Base-by-base conservation (phyloP, 2,329 filamentous ascomycete genomes). In the Epichloe glyceriae region DNA sequence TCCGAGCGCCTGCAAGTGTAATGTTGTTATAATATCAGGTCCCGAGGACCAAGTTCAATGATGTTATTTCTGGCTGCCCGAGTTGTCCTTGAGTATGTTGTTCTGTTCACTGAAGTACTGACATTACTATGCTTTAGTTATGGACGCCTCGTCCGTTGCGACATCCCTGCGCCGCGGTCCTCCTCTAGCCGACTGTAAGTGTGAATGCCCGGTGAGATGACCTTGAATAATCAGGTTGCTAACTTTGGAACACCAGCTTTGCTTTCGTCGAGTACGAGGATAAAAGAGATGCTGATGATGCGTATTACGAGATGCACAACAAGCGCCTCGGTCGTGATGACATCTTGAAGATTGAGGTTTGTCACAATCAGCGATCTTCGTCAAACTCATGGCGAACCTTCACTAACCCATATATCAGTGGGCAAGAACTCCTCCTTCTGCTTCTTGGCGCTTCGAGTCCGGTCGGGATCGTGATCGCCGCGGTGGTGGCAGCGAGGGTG, bases 281-380 rank as follows among this genome's bases (percentile, higher is more conserved):
- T 69, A 88, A 91, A 62, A 90, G 93, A 61, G 93, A 98, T 76
- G 90, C 93, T 57, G 93, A 98, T 69, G 93, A 98, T 73, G 93
- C 93, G 46, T 98, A 98, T 68, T 88, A 98, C 69, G 93, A 98
- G 74, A 98, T 98, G 93, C 93, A 98, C 67, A 97, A 97, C 76
- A 96, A 96, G 81, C 88, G 91, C 59, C 89, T 98, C 61, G 90
- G 89, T 46, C 85, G 91, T 56, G 93, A 98, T 65, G 93, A 98
- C 63, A 74, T 95, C 53, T 68, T 98, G 73, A 98, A 98, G 75
- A 97, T 98, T 58, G 93, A 98, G 80, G 93, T 95, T 72, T 59
- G 79, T 60, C 17, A 30, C 30, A 11, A 15, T n/a, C 15, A 8
- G n/a, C 30, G 0, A 10, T 22, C 8, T 17, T 39, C 5, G 10